phyloP scores from a whole-genome alignment of 1,139 yeast genomes.

The Blastobotrys ciferrii region DNA sequence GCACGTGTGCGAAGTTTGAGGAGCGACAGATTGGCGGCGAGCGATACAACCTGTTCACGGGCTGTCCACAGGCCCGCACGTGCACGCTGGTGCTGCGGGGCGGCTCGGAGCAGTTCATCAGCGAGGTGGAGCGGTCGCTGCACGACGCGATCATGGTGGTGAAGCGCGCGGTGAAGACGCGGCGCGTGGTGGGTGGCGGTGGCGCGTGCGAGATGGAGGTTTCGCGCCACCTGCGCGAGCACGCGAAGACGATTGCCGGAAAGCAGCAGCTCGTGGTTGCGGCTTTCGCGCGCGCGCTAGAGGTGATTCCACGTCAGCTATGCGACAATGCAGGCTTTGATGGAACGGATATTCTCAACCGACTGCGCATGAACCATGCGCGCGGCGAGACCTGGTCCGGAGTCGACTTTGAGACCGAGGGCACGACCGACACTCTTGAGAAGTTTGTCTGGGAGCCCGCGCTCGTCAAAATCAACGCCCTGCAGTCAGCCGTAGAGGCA shows the following conservation, averaged over 20 bases:
- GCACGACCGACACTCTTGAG: slow-evolving; percentile 78
- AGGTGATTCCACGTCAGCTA: slow-evolving; percentile 92
- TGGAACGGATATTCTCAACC: slow-evolving; percentile 87
- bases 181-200: slow-evolving; percentile 93
- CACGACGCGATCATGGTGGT: slow-evolving; percentile 99
- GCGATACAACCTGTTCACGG: slow-evolving; percentile 87
- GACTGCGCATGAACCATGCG: slow-evolving; percentile 89
- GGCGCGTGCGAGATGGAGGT: slow-evolving; percentile 99
- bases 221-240: slow-evolving; percentile 82
- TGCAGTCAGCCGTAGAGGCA: slow-evolving; percentile 96
- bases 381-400: slow-evolving; percentile 92
- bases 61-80: slow-evolving; percentile 89
- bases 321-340: slow-evolving; percentile 99
- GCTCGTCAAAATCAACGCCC: slow-evolving; percentile 88
- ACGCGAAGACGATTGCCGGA: slow-evolving; percentile 85
- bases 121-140: slow-evolving; percentile 94
- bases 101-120: slow-evolving; percentile 97
- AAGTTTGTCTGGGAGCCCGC: slow-evolving; percentile 98
- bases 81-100: slow-evolving; percentile 93
- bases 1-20: slow-evolving; percentile 83
- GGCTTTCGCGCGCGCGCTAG: slow-evolving; percentile 92
- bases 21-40: slow-evolving; percentile 96
- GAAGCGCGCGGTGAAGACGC: slow-evolving; percentile 87
- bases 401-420: slow-evolving; percentile 81
- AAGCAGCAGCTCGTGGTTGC: slow-evolving; percentile 90